Evolutionary conservation across 2,329 filamentous ascomycete species (phyloP), one percentile per base, ranked within the genome.

Genomic region (Thyridium curvatum): DNA sequence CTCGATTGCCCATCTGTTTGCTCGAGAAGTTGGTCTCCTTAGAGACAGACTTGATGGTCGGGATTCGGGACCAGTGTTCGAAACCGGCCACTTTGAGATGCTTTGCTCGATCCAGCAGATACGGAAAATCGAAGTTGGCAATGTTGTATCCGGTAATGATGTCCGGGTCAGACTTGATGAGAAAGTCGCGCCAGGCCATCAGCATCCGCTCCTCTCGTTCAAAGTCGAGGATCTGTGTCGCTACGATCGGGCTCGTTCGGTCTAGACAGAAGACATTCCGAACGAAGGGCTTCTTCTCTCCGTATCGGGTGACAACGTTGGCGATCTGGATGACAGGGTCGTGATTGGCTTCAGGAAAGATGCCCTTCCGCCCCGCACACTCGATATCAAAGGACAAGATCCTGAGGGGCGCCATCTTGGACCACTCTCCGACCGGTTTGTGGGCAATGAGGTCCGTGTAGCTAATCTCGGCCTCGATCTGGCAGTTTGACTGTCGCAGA

Each of bases 81-180:
- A 98, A 98, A 1, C 75, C 77, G 2, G 60, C 61, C 30, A 88
- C 79, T 53, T 93, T 94, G 18, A 98, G 71, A 56, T 94, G 82
- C 48, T 76, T 86, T 9, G 90, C 93, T 34, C 93, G 79, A 40
- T 95, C 86, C 10, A 98, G 72, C 0, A 98, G 76, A 56, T 98
- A 98, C 0, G 91, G 91, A 47, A 98, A 97, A 68, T 98, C 93
- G 63, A 98, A 98, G 65, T 98, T 98, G 56, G 86, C 71, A 65
- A 94, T 98, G 61, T 98, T 98, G 80, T 98, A 98, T 34, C 93
- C 93, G 40, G 94, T 98, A 54, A 98, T 95, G 47, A 98, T 86
- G 64, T 98, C 93, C 1, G 93, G 91, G 49, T 98, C 93, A 1
- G 93, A 87, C 52, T 87, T 80, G 50, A 94, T 74, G 13, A 98